A percentile compares a stretch with the other conserved stretches of the same genome.
Conservation (phyloP, 352 stramenopile genomes). For the Phytophthora foliorum region DNA sequence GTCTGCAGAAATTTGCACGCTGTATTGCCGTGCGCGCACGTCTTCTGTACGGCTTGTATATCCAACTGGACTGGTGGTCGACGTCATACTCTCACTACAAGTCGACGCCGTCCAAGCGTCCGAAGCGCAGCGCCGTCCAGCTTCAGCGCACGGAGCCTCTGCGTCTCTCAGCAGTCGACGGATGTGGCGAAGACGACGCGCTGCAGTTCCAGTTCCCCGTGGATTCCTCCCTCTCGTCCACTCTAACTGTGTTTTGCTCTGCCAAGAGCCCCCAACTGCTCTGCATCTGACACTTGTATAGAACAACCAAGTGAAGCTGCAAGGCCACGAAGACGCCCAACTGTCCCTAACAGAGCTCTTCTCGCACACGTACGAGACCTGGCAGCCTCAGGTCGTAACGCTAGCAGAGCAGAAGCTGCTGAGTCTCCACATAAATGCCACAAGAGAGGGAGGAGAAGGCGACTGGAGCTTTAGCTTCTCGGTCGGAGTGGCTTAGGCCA, state of each 20-base stretch:
- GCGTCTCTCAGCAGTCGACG: constrained; percentile 7
- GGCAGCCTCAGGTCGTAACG: constrained; percentile 21
- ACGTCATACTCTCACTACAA: too few relatives aligned
- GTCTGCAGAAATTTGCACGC: constrained; percentile 76
- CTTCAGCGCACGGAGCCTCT: constrained; percentile 20
- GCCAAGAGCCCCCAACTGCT: neutral
- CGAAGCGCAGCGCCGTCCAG: neutral
- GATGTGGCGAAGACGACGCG: constrained; percentile 1
- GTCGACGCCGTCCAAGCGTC: constrained; percentile 28
- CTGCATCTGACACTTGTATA: constrained; percentile 25
- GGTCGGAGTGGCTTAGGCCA: constrained; percentile 47
- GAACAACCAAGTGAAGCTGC: constrained; percentile 22
- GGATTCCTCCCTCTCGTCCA: constrained; percentile 2
- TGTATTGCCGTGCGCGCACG: constrained; percentile 91
- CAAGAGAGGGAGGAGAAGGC: neutral
- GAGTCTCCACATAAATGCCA: constrained; percentile 44
- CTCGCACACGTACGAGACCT: constrained; percentile 18
- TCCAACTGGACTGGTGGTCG: constrained; percentile 43
- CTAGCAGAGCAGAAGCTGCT: constrained; percentile 44
- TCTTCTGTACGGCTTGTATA: constrained; percentile 70
- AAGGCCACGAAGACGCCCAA: constrained; percentile 2
- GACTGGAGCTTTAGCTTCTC: constrained; percentile 39
- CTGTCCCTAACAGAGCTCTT: constrained; percentile 41
- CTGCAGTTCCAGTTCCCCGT: constrained; percentile 24
- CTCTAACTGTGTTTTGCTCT: constrained; percentile 16